A percentile compares a stretch with the other conserved stretches of the same genome.
phyloP scores from a whole-genome alignment of 306 rosid species.

The Malus asiatica region DNA sequence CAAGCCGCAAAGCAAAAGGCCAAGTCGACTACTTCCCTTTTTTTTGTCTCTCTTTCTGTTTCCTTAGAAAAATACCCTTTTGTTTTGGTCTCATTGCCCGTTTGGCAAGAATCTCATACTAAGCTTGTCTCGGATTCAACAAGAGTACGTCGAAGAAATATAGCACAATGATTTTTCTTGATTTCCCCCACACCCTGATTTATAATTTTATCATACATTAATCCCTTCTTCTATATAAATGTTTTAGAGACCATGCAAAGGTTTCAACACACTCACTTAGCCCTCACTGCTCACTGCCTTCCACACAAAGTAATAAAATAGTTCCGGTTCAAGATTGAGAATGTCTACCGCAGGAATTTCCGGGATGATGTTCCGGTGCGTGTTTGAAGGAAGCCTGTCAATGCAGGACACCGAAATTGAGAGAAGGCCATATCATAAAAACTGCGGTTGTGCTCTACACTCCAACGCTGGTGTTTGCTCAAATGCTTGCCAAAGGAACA shows the following conservation, averaged over 20 bases:
- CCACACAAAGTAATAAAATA: not conserved
- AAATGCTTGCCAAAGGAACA: not conserved
- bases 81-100: not conserved
- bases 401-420: slow-evolving; percentile 20
- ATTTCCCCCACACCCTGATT: not conserved
- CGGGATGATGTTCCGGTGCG: not conserved
- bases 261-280: not conserved
- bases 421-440: slow-evolving; percentile 53
- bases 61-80: not conserved
- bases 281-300: not conserved
- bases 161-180: not conserved
- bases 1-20: not conserved
- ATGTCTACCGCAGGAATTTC: slow-evolving; percentile 19
- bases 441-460: slow-evolving; percentile 27
- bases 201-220: not conserved
- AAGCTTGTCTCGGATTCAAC: not conserved
- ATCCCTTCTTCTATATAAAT: not conserved
- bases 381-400: slow-evolving; percentile 35
- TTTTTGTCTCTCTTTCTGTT: not conserved
- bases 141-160: not conserved
- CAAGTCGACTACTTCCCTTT: not conserved
- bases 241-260: not conserved
- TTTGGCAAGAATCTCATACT: not conserved
- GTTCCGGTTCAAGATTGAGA: not conserved
- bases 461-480: not conserved